Base-by-base conservation (phyloP, 2,329 filamentous ascomycete species). In the Cadophora sp. region DNA sequence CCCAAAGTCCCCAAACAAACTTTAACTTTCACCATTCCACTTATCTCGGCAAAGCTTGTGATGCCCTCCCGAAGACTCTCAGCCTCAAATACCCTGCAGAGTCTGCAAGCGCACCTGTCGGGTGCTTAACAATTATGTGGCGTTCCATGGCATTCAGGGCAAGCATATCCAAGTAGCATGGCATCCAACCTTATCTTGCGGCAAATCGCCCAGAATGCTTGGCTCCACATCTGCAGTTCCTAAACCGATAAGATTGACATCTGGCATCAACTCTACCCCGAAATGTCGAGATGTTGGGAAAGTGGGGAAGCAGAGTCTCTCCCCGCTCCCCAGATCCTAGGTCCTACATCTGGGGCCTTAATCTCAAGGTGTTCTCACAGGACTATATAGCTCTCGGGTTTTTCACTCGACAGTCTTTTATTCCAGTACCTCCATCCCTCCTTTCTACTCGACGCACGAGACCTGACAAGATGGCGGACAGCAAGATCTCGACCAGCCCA, bases 381-480 rank as follows among this genome's bases (percentile, higher is more conserved):
- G 31, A 6, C 40, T 43, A 43, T 43, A 43, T 43, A 43, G 40
- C 14, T 43, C 14, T 19, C 16, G 14, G 6, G 40, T 1, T 16
- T 1, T 16, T 1, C 40, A 4, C 40, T 16, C 16, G 40, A 19
- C n/a, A n/a, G n/a, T n/a, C n/a, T n/a, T n/a, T n/a, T n/a, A n/a
- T n/a, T n/a, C 40, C 12, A 19, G 11, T 43, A 6, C 19, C 19
- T 43, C 40, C 37, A 8, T 43, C 40, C 16, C 5, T 3, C 16
- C 40, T 43, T 19, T 43, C 40, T 14, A 16, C 11, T 43, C 19
- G 40, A 43, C 19, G 6, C 4, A 22, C 8, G 19, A 48, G 5
- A 22, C n/a, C 11, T 48, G n/a, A 16, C 58, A 61, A 24, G 22
- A 69, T 67, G 62, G 46, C 62, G 22, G 68, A 70, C 27, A 27